Percentiles rank a stretch among this genome's conserved stretches.
Evolutionary conservation across 2,329 filamentous ascomycete genomes (phyloP).

Genomic region (Claviceps sp.): DNA sequence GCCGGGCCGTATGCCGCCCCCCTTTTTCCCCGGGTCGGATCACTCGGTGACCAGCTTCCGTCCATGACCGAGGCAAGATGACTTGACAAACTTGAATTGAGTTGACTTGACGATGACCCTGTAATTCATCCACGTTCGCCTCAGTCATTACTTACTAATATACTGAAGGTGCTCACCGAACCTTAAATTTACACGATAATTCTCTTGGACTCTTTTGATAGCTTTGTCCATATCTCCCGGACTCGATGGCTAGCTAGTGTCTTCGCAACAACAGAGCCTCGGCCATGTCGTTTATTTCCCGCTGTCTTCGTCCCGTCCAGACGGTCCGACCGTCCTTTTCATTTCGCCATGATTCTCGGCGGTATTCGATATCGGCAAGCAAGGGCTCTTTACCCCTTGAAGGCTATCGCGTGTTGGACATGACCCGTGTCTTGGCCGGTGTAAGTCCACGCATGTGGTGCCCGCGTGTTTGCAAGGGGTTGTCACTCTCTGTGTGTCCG

Average conservation of each 20-base stretch:
- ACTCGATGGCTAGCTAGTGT: background rate
- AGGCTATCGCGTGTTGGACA: constrained; percentile 82
- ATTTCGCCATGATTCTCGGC: constrained; percentile 10
- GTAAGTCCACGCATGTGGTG: constrained; percentile 39
- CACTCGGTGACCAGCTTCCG: too few species aligned
- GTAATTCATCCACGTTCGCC: too few species aligned
- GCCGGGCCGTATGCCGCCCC: too few species aligned
- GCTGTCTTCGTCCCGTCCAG: constrained; percentile 2
- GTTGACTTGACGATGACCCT: too few species aligned
- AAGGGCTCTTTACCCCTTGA: constrained; percentile 49
- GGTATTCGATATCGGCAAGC: constrained; percentile 13
- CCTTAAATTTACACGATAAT: too few species aligned
- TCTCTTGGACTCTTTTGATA: background rate
- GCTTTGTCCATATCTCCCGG: background rate
- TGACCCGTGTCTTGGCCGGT: constrained; percentile 91
- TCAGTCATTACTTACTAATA: too few species aligned
- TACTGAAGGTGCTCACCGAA: too few species aligned
- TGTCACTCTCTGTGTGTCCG: too few species aligned
- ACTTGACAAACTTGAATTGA: too few species aligned
- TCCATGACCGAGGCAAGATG: too few species aligned
- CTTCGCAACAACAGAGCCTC: background rate
- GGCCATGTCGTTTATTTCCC: constrained; percentile 7
- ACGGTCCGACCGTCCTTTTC: background rate
- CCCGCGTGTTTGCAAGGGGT: background rate
- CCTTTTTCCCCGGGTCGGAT: too few species aligned